Base-by-base conservation (phyloP, 2,329 filamentous ascomycete species). In the Penicillium sclerotigenum region DNA sequence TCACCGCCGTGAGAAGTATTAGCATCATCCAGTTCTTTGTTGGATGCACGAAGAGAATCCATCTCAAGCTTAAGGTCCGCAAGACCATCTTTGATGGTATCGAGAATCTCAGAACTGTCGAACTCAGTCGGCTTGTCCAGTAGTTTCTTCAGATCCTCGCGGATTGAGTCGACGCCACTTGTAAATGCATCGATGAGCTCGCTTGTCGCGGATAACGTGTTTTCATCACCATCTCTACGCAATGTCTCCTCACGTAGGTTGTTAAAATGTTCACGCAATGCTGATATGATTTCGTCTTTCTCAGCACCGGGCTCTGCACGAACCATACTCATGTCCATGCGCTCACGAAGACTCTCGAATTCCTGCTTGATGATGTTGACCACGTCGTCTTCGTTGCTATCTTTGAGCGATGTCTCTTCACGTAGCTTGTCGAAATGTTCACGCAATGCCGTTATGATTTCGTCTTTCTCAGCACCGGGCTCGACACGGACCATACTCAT, bases 81-180 rank as follows among this genome's bases (percentile, higher is more conserved):
- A 9, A 97, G 79, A 0, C 91, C 92, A n/a, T 86, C 82, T 70
- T 89, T 95, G 54, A 97, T 81, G 0, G 90, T 90, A 57, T 96
- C 90, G 1, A 97, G 80, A 50, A 97, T 92, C 73, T 97, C 91
- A 61, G 96, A 90, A 57, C 89, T 93, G 0, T 88, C 92, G 73
- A 93, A 82, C 65, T 96, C 91, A 0, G 85, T 79, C 5, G 91
- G 89, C 75, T 91, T 94, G 69, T 93, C 87, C 22, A 85, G 80
- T 16, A 94, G 81, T 67, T 87, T 87, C 60, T 83, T 79, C 47
- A 96, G 83, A 63, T 97, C 92, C 16, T 83, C 80, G 5, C 90
- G 84, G 33, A 97, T 81, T 41, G 82, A 83, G 58, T 89, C 88
- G 36, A 97, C 81, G 2, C 91, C 90, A 46, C 87, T 83, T 53